Base-by-base conservation (phyloP, 441 rosid species). In the Melastoma candidum region DNA sequence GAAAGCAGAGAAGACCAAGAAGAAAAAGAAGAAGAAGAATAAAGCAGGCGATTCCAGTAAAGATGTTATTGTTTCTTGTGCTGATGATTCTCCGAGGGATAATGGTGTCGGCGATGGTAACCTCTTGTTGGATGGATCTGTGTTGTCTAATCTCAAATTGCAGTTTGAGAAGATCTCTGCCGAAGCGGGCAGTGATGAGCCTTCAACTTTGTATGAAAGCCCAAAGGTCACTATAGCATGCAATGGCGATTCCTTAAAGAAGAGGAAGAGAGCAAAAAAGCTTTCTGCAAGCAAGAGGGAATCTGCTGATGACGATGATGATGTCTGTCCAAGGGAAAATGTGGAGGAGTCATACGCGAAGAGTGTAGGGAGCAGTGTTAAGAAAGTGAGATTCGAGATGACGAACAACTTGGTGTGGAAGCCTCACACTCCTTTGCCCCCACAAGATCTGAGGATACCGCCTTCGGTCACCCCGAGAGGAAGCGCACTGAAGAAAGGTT, bases 391-490 rank as follows among this genome's bases (percentile, higher is more conserved):
- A 64, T 90, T 90, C 50, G 80, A 87, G 8, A 77, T 87, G 88
- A 85, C 80, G 63, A 83, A 70, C 75, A 90, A 90, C 74, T 56
- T 90, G 74, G 93, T 87, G 29, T 90, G 98, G 98, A 90, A 87
- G 65, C 95, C 98, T 10, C 92, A 87, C 47, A 84, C 74, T 61
- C 98, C 98, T 46, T 61, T 92, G 47, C 98, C 98, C 56, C 98
- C 97, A 11, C 81, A 88, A 52, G 78, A 78, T 61, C 59, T 88
- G 77, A 83, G 98, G 72, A 63, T 88, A 66, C 98, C 98, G 0
- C 95, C 98, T 2, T 83, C 98, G 59, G 86, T 77, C 60, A 86
- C 94, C 12, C 98, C 98, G 11, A 74, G 98, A 68, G 98, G 98
- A 68, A 92, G 98, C 77, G 98, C 98, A 29, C 87, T 92, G 22